Conservation (phyloP, 495 filamentous ascomycete species). For the Pseudotulostoma volvatum region DNA sequence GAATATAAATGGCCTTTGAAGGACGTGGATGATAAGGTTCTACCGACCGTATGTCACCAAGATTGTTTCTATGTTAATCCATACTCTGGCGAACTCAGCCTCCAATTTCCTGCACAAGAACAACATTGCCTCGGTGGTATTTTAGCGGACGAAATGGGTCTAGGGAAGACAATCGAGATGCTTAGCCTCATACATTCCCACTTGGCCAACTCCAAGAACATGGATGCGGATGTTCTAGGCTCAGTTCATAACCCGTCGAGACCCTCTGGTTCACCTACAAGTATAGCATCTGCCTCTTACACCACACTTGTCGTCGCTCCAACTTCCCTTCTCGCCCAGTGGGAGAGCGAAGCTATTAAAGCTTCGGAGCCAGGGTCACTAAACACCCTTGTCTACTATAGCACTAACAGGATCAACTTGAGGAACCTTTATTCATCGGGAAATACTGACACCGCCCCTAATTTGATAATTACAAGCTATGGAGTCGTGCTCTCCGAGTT, state of each 20-base stretch:
- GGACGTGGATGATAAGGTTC: conserved; percentile 65
- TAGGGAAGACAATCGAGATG: conserved; percentile 98
- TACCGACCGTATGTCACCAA: conserved; percentile 46
- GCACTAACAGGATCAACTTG: conserved; percentile 66
- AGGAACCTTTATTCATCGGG: conserved; percentile 57
- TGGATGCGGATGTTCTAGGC: conserved; percentile 12
- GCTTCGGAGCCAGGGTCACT: conserved; percentile 68
- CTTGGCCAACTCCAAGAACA: conserved; percentile 35
- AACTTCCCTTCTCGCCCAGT: conserved; percentile 85
- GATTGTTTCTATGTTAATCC: conserved; percentile 84
- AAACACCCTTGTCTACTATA: conserved; percentile 82
- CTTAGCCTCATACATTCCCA: conserved; percentile 81
- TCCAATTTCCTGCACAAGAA: conserved; percentile 82
- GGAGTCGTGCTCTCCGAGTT: conserved; percentile 85
- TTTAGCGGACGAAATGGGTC: conserved; percentile 78
- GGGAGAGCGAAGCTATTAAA: conserved; percentile 87
- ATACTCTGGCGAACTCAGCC: conserved; percentile 86
- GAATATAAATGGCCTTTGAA: conserved; percentile 81
- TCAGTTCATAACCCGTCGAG: conserved; percentile 41
- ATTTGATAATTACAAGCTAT: conserved; percentile 91
- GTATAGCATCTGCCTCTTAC: conserved; percentile 54
- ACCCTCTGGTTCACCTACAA: conserved; percentile 34
- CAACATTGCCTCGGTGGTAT: conserved; percentile 91
- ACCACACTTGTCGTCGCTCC: conserved; percentile 92
- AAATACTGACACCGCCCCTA: conserved; percentile 60